Base-by-base conservation (phyloP, 1,284 basidiomycete species). In the Flammula alnicola region DNA sequence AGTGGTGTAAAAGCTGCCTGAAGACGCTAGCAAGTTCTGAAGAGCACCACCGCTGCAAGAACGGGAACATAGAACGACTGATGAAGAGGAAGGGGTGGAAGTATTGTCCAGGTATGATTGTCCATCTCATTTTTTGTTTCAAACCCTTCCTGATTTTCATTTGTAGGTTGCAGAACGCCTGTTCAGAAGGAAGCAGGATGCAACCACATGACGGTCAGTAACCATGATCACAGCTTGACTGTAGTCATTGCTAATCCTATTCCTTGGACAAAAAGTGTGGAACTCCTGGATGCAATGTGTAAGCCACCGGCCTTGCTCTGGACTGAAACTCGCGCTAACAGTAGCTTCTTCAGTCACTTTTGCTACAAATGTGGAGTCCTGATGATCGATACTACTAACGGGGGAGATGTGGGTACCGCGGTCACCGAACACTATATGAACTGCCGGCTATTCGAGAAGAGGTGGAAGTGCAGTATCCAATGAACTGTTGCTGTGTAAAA, bases 131-230 rank as follows among this genome's bases (percentile, higher is more conserved):
- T n/a, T 14, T 20, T 31, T 10, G n/a, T 49, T 22, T 22, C 25
- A 22, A 9, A n/a, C n/a, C n/a, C n/a, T n/a, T n/a, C n/a, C n/a
- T n/a, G n/a, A n/a, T n/a, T n/a, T n/a, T n/a, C n/a, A n/a, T n/a
- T n/a, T n/a, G n/a, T 38, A 55, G 83, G 79, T 1, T 86, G 84
- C 59, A 68, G 71, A 47, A 83, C 83, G 0, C 80, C 82, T 0
- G 76, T 79, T 16, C 77, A 80, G 60, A 86, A 84, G 60, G 61
- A 62, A 1, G 60, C 65, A 1, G 84, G 84, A 0, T 86, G 84
- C 59, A 84, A 86, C 57, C 82, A 86, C 62, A 83, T 86, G 72
- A 79, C 79, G 47, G 84, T 83, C 51, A 56, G 79, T 19, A 22
- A 19, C 14, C 10, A 12, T 14, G 26, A 36, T 27, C 12, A 6